Percentiles rank a stretch among this genome's conserved stretches.
These are phyloP conservation scores for Fabrea salina DNA, from an alignment of 169 alveolate genomes.

Conservation along the genomic window DNA sequence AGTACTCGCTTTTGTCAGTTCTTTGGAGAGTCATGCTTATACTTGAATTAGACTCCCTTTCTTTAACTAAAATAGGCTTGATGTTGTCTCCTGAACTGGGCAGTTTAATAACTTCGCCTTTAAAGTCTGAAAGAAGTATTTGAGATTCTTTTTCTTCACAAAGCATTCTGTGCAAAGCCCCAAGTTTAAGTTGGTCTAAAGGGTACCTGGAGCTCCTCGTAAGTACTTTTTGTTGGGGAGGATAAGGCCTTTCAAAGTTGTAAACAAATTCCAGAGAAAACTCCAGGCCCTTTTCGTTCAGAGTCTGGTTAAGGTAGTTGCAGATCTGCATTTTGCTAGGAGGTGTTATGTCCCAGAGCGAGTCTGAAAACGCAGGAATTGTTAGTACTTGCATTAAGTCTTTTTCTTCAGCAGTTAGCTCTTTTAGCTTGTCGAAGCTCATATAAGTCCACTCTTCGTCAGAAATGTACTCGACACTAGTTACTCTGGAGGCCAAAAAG, in stretches of 20 bases:
- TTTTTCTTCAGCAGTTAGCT: neutral
- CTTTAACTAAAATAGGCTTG: neutral
- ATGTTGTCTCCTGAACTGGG: slow-evolving; percentile 26
- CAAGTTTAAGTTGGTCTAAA: neutral
- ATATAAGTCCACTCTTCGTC: neutral
- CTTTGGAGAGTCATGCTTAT: neutral
- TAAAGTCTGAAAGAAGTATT: neutral
- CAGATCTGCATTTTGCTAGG: slow-evolving; percentile 19
- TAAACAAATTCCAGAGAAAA: neutral
- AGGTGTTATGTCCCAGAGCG: slow-evolving; percentile 26
- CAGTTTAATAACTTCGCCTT: neutral
- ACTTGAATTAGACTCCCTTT: neutral
- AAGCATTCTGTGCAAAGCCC: neutral
- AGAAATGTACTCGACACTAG: neutral
- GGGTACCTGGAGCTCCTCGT: neutral
- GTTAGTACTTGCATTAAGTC: slow-evolving; percentile 16
- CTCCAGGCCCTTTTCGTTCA: neutral
- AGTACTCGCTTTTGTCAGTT: neutral
- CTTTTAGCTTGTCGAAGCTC: neutral
- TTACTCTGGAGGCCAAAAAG: slow-evolving; percentile 16
- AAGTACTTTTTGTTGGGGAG: neutral
- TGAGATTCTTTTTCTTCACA: neutral
- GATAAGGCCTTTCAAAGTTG: neutral
- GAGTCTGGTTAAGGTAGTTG: neutral
- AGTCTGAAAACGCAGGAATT: neutral